Conservation (phyloP, 2,329 filamentous ascomycete species). For the Fusarium protoensiforme region DNA sequence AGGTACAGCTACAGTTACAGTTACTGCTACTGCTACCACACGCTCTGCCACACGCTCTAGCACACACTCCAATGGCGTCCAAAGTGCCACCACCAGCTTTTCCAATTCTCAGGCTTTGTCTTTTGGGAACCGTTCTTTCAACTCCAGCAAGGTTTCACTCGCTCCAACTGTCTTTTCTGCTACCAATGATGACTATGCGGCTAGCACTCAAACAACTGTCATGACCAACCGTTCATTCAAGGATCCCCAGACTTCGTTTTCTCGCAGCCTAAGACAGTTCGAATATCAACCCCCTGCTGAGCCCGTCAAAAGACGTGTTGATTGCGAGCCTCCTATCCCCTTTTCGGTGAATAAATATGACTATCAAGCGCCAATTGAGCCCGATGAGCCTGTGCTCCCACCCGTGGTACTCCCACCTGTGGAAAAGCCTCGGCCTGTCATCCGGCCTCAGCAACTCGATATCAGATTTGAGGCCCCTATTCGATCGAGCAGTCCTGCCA, state of each 20-base stretch:
- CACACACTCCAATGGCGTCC: conserved; percentile 18
- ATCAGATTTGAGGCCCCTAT: conserved; percentile 1
- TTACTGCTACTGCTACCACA: conserved; percentile 16
- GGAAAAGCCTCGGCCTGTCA: background rate
- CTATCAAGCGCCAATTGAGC: conserved; percentile 12
- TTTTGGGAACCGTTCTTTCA: conserved; percentile 39
- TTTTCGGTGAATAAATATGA: conserved; percentile 5
- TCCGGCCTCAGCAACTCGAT: background rate
- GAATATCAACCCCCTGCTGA: conserved; percentile 7
- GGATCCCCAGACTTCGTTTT: background rate
- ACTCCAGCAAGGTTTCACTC: conserved; percentile 48
- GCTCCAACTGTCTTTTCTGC: conserved; percentile 49
- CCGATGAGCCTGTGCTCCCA: conserved; percentile 12
- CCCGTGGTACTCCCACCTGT: conserved; percentile 4
- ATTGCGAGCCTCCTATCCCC: background rate
- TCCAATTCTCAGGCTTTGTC: conserved; percentile 24
- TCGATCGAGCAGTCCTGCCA: conserved; percentile 20
- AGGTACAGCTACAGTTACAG: too few relatives aligned
- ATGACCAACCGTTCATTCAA: conserved; percentile 13
- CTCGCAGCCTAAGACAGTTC: conserved; percentile 18
- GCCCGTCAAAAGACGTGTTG: background rate
- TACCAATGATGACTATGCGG: conserved; percentile 25
- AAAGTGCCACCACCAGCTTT: conserved; percentile 6
- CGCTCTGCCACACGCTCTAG: background rate
- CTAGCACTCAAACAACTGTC: conserved; percentile 50